A percentile compares a stretch with the other conserved stretches of the same genome.
These are phyloP conservation scores for Xylariaceae sp. DNA, from an alignment of 2,329 filamentous ascomycete species.

Conservation along the genomic window DNA sequence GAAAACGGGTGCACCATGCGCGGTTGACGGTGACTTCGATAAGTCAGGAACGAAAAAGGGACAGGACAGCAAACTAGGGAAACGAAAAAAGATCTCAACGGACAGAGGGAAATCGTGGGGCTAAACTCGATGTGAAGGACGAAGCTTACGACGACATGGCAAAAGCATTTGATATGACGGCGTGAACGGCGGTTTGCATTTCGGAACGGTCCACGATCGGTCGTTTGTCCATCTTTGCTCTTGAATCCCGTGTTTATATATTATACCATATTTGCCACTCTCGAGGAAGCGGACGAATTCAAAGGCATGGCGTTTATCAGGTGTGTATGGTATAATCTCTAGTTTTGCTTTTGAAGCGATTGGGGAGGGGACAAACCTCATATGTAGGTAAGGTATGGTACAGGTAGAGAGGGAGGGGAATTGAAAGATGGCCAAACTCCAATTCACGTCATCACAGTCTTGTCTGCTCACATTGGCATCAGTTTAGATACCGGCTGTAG, in stretches of 20 bases:
- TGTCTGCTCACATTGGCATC: not conserved
- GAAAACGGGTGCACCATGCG: conserved; percentile 50
- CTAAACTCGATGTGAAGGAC: not conserved
- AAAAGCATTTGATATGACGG: conserved; percentile 3
- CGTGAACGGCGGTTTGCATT: conserved; percentile 3
- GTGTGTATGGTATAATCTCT: not conserved
- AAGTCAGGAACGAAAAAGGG: not conserved
- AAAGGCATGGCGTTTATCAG: conserved; percentile 7
- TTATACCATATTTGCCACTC: not conserved
- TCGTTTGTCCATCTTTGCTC: not conserved
- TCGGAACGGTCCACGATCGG: not conserved
- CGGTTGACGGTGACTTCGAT: not conserved
- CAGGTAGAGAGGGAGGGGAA: not conserved
- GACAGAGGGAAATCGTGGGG: not conserved
- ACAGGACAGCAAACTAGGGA: not conserved
- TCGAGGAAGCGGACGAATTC: not conserved
- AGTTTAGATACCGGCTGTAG: not conserved
- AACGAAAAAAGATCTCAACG: not conserved
- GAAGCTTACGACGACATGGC: conserved; percentile 9
- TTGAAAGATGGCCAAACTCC: not conserved
- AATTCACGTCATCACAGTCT: not conserved
- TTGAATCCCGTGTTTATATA: not conserved
- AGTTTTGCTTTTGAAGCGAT: not conserved
- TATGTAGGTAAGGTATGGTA: not conserved
- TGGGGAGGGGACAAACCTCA: not conserved